phyloP scores from a whole-genome alignment of 768 basidiomycete species.

The Strobilomyces echinocephalus region DNA sequence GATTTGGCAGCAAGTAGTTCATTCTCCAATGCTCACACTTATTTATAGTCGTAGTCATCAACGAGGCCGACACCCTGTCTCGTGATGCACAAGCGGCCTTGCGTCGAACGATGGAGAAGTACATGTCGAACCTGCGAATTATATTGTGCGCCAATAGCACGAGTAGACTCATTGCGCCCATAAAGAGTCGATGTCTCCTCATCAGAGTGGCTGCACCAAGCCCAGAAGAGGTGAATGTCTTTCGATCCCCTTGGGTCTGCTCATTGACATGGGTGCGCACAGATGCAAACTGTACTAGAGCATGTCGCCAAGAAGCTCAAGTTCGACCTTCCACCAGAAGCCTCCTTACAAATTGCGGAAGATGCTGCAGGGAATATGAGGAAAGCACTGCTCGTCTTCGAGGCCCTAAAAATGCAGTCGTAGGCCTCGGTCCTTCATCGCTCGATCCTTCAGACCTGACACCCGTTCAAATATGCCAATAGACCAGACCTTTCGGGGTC shows the following conservation, averaged over 20 bases:
- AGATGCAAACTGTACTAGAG: conserved; percentile 80
- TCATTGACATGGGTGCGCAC: conserved; percentile 1
- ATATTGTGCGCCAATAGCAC: conserved; percentile 97
- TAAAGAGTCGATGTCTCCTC: conserved; percentile 90
- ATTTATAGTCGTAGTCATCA: conserved; percentile 86
- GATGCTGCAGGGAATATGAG: conserved; percentile 88
- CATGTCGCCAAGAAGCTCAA: conserved; percentile 76
- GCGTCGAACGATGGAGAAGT: conserved; percentile 98
- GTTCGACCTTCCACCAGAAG: conserved; percentile 77
- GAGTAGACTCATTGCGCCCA: conserved; percentile 92
- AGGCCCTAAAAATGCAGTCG: conserved; percentile 97
- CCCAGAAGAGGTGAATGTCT: conserved; percentile 57
- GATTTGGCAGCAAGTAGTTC: neutral
- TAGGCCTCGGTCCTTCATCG: conserved; percentile 36
- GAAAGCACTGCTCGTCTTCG: conserved; percentile 90
- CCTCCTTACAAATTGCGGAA: conserved; percentile 67
- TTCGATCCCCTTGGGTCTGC: neutral
- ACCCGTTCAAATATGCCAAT: neutral
- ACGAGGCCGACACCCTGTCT: conserved; percentile 92
- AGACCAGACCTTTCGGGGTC: conserved; percentile 82
- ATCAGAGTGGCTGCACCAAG: conserved; percentile 89
- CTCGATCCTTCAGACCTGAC: neutral
- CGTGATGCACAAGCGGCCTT: conserved; percentile 97
- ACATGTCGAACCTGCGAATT: conserved; percentile 95
- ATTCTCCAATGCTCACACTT: neutral